These are phyloP conservation scores for Rutidosis leptorrhynchoides DNA, from an alignment of 129 eudicot genomes.

Conservation along the genomic window DNA sequence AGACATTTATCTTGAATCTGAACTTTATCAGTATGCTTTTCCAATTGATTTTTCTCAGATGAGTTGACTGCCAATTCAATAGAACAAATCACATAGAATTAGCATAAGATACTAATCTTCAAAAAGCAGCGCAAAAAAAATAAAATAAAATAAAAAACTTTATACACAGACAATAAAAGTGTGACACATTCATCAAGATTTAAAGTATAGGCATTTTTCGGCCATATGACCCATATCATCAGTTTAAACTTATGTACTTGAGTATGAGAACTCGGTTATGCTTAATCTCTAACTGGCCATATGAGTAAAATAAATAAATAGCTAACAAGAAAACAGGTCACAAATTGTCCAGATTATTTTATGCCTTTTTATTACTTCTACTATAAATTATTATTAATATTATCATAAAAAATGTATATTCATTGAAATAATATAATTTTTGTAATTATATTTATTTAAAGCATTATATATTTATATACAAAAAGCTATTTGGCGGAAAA, in stretches of 20 bases:
- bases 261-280: neutral
- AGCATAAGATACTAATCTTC: slow-evolving; percentile 7
- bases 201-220: neutral
- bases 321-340: neutral
- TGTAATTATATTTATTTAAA: neutral
- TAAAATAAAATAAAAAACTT: neutral
- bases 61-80: slow-evolving; percentile 43
- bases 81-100: slow-evolving; percentile 5
- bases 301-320: neutral
- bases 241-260: neutral
- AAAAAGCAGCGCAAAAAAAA: slow-evolving; percentile 6
- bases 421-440: neutral
- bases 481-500: neutral
- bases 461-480: too few species aligned
- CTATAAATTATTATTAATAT: too few species aligned
- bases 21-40: slow-evolving; percentile 23
- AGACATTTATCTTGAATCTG: slow-evolving; percentile 11
- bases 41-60: slow-evolving; percentile 24
- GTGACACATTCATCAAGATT: slow-evolving; percentile 1
- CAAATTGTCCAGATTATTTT: neutral
- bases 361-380: too few species aligned
- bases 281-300: neutral
- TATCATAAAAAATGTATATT: too few species aligned
- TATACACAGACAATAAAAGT: slow-evolving; percentile 5
- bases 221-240: slow-evolving; percentile 9